These are phyloP conservation scores for Paracoccidioides lutzii DNA, from an alignment of 2,329 filamentous ascomycete genomes.

Conservation along the genomic window DNA sequence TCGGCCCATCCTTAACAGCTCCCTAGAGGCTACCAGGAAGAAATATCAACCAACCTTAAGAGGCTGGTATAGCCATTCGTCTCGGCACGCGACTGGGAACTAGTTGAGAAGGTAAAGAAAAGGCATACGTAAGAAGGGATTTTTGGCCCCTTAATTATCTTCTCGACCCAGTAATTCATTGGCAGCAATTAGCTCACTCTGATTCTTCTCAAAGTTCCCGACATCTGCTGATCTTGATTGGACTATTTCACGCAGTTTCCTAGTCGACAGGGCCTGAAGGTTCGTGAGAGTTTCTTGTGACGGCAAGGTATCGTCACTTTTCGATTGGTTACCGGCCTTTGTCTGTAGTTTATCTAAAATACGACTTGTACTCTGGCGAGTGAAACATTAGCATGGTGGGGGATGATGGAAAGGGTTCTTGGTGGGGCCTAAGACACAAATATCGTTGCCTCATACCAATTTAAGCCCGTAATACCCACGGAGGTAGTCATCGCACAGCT, in stretches of 20 bases:
- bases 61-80: background rate
- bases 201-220: conserved; percentile 20
- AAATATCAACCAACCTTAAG: background rate
- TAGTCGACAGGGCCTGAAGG: conserved; percentile 25
- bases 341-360: conserved; percentile 5
- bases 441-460: conserved; percentile 54
- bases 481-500: conserved; percentile 85
- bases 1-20: too few relatives aligned
- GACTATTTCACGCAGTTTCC: conserved; percentile 26
- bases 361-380: conserved; percentile 8
- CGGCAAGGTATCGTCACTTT: conserved; percentile 8
- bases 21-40: too few relatives aligned
- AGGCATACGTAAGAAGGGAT: background rate
- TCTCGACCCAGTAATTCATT: conserved; percentile 27
- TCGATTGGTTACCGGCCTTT: conserved; percentile 4
- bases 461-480: conserved; percentile 88
- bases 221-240: conserved; percentile 20
- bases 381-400: background rate
- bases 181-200: conserved; percentile 30
- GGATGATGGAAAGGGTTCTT: background rate
- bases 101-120: background rate
- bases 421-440: background rate
- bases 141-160: background rate
- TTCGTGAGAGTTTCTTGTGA: conserved; percentile 18
- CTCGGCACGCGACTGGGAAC: background rate